A percentile compares a stretch with the other conserved stretches of the same genome.
These are phyloP conservation scores for Cladorrhinum sp. DNA, from an alignment of 2,329 filamentous ascomycete species.

Conservation along the genomic window DNA sequence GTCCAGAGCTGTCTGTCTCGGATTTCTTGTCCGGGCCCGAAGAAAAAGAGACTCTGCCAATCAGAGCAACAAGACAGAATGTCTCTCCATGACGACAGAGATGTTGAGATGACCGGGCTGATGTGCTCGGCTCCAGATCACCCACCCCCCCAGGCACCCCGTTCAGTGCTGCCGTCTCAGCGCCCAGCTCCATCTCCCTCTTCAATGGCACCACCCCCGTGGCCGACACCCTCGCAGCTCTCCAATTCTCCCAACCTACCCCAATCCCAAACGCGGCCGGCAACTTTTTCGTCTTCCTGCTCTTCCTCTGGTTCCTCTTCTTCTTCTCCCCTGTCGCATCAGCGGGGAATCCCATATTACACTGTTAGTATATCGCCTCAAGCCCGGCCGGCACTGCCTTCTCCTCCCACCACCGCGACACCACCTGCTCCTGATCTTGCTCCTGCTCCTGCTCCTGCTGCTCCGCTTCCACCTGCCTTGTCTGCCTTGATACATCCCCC, in stretches of 20 bases:
- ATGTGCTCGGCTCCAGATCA: not conserved
- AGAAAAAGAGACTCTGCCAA: not conserved
- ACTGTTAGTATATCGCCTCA: not conserved
- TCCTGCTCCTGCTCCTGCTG: conserved; percentile 1
- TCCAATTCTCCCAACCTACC: not conserved
- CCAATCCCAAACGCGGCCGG: not conserved
- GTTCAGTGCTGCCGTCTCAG: not conserved
- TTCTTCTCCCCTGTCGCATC: not conserved
- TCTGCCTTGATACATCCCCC: no score
- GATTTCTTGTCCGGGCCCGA: not conserved
- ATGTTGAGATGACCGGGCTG: not conserved
- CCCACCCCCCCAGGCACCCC: not conserved
- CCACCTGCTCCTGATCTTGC: conserved; percentile 4
- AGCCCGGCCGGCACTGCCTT: not conserved
- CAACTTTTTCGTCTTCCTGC: no score
- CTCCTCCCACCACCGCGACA: conserved; percentile 5
- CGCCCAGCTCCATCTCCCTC: not conserved
- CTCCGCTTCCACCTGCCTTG: conserved; percentile 4
- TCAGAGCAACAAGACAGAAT: conserved; percentile 9
- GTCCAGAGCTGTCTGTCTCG: not conserved
- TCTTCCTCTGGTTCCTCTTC: no score
- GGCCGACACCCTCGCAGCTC: not conserved
- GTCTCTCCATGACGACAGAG: conserved; percentile 16
- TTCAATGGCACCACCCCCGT: not conserved
- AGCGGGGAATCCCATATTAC: not conserved